These are phyloP conservation scores for Lachancea lanzarotensis DNA, from an alignment of 805 yeast species.

Conservation along the genomic window DNA sequence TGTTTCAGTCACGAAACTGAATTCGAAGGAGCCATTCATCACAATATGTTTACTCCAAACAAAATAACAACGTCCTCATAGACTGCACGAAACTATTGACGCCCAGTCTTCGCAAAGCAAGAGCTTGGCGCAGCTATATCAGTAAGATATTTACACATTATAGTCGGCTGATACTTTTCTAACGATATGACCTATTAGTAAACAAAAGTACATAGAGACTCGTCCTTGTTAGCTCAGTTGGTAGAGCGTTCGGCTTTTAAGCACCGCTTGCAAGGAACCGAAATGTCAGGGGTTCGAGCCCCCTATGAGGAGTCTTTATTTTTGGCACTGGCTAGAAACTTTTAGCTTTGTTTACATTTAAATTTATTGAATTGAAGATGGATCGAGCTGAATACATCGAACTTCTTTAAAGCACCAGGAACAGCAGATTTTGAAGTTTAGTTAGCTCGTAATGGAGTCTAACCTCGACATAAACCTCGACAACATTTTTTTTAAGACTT, in stretches of 20 bases:
- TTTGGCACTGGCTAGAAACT: constrained; percentile 6
- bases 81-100: too few species aligned
- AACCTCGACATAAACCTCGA: constrained; percentile 31
- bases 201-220: constrained; percentile 17
- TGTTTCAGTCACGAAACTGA: too few species aligned
- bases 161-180: too few species aligned
- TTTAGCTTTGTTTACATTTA: too few species aligned
- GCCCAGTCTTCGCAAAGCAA: too few species aligned
- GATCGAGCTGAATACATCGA: not conserved
- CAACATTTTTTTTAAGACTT: constrained; percentile 51
- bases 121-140: too few species aligned
- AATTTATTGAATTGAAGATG: too few species aligned
- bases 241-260: constrained; percentile 66
- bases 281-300: constrained; percentile 48
- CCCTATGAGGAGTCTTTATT: constrained; percentile 41
- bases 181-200: too few species aligned
- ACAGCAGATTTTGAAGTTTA: not conserved
- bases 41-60: too few species aligned
- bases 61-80: too few species aligned
- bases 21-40: too few species aligned
- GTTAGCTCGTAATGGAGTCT: constrained; percentile 1
- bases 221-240: constrained; percentile 57
- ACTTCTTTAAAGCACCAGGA: not conserved
- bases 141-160: too few species aligned
- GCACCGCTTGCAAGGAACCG: constrained; percentile 38